A percentile compares a stretch with the other conserved stretches of the same genome.
phyloP scores from a whole-genome alignment of 305 asterid species.

The Fraxinus dipetala region DNA sequence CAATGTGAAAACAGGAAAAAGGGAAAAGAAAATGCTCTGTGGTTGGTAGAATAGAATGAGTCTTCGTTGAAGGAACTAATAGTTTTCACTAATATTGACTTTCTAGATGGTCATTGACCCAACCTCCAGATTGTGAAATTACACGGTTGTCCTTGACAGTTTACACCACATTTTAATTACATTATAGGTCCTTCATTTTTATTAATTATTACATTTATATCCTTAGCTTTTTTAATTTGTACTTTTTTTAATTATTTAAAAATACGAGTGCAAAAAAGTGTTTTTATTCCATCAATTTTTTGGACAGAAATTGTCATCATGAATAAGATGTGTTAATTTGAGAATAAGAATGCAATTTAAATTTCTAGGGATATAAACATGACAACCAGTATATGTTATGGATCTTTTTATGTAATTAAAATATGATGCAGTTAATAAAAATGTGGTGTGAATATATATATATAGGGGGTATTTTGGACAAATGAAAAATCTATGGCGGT shows the following conservation, averaged over 20 bases:
- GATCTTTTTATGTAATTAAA: too few relatives aligned
- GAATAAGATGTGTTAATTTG: too few relatives aligned
- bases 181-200: not conserved
- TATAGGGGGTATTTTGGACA: not conserved
- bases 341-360: too few relatives aligned
- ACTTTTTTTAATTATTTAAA: too few relatives aligned
- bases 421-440: too few relatives aligned
- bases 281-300: too few relatives aligned
- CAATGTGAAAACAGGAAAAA: conserved; percentile 17
- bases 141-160: not conserved
- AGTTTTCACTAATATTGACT: not conserved
- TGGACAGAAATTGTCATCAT: not conserved
- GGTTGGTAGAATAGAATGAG: conserved; percentile 16
- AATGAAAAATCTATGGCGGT: not conserved
- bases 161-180: not conserved
- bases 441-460: too few relatives aligned
- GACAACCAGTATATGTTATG: too few relatives aligned
- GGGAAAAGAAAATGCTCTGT: not conserved
- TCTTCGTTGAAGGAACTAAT: not conserved
- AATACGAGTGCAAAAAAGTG: not conserved
- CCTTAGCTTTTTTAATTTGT: not conserved
- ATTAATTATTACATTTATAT: too few relatives aligned
- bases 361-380: too few relatives aligned
- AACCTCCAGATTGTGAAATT: not conserved
- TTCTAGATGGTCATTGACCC: not conserved